Percentiles rank a stretch among this genome's conserved stretches.
Conservation (phyloP, 768 basidiomycete species). For the Boletus rex-veris region DNA sequence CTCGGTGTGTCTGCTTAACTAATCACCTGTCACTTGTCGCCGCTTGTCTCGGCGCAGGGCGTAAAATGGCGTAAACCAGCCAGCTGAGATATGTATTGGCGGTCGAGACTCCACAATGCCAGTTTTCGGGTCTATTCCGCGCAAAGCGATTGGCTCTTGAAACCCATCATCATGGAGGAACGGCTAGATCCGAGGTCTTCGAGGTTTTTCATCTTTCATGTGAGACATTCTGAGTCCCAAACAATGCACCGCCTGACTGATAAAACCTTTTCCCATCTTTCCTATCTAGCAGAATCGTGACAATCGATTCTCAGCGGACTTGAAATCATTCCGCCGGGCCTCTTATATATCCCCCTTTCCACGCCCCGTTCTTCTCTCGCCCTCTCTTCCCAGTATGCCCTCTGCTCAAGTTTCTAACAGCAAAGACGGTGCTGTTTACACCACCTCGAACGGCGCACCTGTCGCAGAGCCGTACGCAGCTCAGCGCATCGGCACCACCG, state of each 20-base stretch:
- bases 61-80: neutral
- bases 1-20: neutral
- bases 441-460: slow-evolving; percentile 81
- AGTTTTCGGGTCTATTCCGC: slow-evolving; percentile 2
- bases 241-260: neutral
- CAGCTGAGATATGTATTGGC: too few relatives aligned
- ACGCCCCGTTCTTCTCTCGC: slow-evolving; percentile 1
- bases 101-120: neutral
- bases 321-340: slow-evolving; percentile 14
- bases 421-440: slow-evolving; percentile 67
- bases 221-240: slow-evolving; percentile 13
- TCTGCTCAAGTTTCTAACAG: slow-evolving; percentile 52
- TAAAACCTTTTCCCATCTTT: slow-evolving; percentile 5
- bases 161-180: neutral
- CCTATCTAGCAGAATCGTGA: slow-evolving; percentile 4
- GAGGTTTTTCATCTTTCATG: neutral
- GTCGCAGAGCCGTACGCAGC: slow-evolving; percentile 73
- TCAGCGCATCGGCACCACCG: slow-evolving; percentile 68
- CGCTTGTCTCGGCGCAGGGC: neutral
- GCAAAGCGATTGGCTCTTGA: neutral
- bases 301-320: slow-evolving; percentile 20
- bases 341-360: slow-evolving; percentile 10
- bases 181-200: neutral
- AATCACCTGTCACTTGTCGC: neutral
- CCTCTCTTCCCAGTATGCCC: slow-evolving; percentile 48